phyloP scores from a whole-genome alignment of 805 yeast species.

The Starmerella asiatica region DNA sequence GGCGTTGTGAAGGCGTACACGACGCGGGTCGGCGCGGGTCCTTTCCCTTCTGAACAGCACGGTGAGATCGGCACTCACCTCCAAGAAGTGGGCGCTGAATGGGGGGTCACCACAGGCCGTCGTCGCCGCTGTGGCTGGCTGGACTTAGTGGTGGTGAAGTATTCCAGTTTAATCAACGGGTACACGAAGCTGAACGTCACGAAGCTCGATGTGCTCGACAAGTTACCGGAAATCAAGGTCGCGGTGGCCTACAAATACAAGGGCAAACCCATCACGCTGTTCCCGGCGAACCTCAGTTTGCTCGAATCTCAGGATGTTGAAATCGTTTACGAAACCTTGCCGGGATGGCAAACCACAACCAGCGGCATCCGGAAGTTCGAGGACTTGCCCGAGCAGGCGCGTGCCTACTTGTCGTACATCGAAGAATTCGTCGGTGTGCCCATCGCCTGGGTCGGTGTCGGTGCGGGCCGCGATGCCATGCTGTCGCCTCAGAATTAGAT shows the following conservation, averaged over 20 bases:
- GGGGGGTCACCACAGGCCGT: slow-evolving; percentile 96
- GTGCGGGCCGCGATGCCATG: slow-evolving; percentile 94
- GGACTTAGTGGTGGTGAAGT: slow-evolving; percentile 85
- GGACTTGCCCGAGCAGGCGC: slow-evolving; percentile 79
- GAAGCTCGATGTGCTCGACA: slow-evolving; percentile 86
- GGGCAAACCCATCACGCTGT: slow-evolving; percentile 59
- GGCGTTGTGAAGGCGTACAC: slow-evolving; percentile 99
- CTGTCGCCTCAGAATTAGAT: slow-evolving; percentile 30
- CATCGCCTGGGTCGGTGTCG: slow-evolving; percentile 95
- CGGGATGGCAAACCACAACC: slow-evolving; percentile 88
- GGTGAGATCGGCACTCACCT: slow-evolving; percentile 74
- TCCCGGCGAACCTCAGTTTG: slow-evolving; percentile 83
- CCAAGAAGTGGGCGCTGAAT: slow-evolving; percentile 88
- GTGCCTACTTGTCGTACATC: slow-evolving; percentile 68
- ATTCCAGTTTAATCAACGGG: slow-evolving; percentile 84
- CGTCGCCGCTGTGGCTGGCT: slow-evolving; percentile 99
- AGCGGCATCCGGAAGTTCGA: slow-evolving; percentile 53
- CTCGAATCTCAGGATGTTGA: slow-evolving; percentile 64
- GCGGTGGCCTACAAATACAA: slow-evolving; percentile 72
- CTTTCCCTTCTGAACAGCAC: slow-evolving; percentile 95
- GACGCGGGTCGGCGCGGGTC: slow-evolving; percentile 98
- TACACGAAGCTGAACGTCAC: slow-evolving; percentile 90
- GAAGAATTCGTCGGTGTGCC: slow-evolving; percentile 77
- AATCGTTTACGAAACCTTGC: slow-evolving; percentile 78
- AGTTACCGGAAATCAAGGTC: slow-evolving; percentile 75